phyloP scores from a whole-genome alignment of 768 basidiomycete species.

The Trametes cinnabarina region DNA sequence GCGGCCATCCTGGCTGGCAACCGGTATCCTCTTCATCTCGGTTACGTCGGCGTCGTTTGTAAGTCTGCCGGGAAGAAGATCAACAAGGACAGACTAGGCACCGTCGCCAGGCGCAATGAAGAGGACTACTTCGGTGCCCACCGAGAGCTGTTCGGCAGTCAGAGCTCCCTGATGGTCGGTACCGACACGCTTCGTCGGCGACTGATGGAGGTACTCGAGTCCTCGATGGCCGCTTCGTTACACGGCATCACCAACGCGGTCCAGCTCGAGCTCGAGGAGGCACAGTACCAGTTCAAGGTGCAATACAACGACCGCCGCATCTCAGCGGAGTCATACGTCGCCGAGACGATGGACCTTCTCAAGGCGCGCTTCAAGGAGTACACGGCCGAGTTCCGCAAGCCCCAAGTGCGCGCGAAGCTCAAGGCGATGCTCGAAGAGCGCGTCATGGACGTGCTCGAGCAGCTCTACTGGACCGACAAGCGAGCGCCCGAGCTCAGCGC shows the following conservation, averaged over 20 bases:
- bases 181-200: constrained; percentile 86
- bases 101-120: constrained; percentile 57
- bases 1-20: constrained; percentile 81
- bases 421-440: constrained; percentile 94
- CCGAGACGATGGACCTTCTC: constrained; percentile 92
- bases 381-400: constrained; percentile 82
- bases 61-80: constrained; percentile 65
- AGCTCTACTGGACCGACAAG: constrained; percentile 95
- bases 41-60: constrained; percentile 95
- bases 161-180: constrained; percentile 79
- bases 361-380: constrained; percentile 88
- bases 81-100: constrained; percentile 46
- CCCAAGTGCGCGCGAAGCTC: constrained; percentile 82
- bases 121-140: constrained; percentile 66
- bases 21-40: constrained; percentile 94
- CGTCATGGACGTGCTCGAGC: constrained; percentile 95
- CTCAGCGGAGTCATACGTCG: constrained; percentile 94
- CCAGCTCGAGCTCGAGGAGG: constrained; percentile 94
- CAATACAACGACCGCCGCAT: constrained; percentile 95
- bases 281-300: constrained; percentile 98
- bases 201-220: constrained; percentile 96
- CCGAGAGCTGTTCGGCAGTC: constrained; percentile 56
- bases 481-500: constrained; percentile 71
- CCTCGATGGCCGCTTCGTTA: constrained; percentile 93
- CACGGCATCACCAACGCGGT: constrained; percentile 97